Evolutionary conservation across 2,329 filamentous ascomycete species (phyloP), one percentile per base, ranked within the genome.

Genomic region (Juglanconis oblonga): DNA sequence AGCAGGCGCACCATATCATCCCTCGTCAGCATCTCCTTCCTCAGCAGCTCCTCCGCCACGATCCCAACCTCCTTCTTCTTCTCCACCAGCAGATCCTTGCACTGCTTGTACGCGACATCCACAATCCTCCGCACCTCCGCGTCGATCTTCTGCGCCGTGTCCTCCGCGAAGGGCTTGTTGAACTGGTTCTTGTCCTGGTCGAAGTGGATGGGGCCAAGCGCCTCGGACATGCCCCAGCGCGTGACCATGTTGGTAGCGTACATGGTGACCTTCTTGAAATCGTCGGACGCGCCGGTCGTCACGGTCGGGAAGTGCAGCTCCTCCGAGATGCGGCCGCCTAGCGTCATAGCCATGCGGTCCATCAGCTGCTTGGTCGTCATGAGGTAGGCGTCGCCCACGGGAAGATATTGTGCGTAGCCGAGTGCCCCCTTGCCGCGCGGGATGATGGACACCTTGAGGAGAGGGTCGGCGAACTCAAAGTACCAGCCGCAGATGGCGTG

Each of bases 261-360:
- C 59, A 88, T 86, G 2, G 95, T 97, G 45, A 98, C 95, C 79
- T 99, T 99, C 77, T 95, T 94, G 84, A 99, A 99, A 73, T 99
- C 95, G 73, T 98, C 95, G 57, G 88, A 93, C 24, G 94, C 95
- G 59, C 95, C 95, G 51, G 91, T 95, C 1, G 95, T 99, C 24
- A 99, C 95, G 0, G 92, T 96, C 38, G 95, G 89, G 76, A 99
- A 99, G 77, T 99, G 94, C 7, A 99, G 79, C 76, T 99, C 95
- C 77, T 99, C 95, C 24, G 90, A 95, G 31, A 99, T 90, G 66
- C 95, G 92, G 1, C 95, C 95, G 67, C 93, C 95, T 58, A 99
- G 87, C 2, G 94, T 97, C 95, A 99, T 99, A 65, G 95, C 95
- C 95, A 99, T 99, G 67, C 95, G 92, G 74, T 99, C 95, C 91